Evolutionary conservation across 2,329 filamentous ascomycete genomes (phyloP).

Genomic region (Phialemoniopsis sp.): DNA sequence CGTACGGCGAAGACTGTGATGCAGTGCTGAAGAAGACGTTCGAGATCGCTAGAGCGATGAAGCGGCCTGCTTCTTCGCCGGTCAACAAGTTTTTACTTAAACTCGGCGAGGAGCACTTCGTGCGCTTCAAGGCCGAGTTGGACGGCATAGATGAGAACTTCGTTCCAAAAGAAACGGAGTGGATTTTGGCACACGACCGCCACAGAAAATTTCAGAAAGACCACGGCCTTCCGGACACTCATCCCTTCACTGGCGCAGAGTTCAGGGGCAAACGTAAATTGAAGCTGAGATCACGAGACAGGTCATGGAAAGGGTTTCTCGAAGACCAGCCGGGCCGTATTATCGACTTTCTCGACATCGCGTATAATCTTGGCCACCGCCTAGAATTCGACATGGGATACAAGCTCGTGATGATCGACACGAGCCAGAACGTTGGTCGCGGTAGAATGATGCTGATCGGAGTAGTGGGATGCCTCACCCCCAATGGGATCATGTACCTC

Average conservation of each 20-base stretch:
- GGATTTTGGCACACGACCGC: constrained; percentile 53
- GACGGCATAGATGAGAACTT: constrained; percentile 25
- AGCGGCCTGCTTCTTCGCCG: constrained; percentile 56
- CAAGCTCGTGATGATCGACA: constrained; percentile 50
- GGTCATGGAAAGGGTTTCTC: constrained; percentile 47
- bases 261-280: constrained; percentile 40
- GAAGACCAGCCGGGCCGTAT: constrained; percentile 52
- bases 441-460: constrained; percentile 42
- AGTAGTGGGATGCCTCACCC: constrained; percentile 64
- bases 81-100: constrained; percentile 58
- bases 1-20: constrained; percentile 18
- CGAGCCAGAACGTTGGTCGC: constrained; percentile 71
- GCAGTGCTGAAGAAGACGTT: constrained; percentile 35
- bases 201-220: constrained; percentile 52
- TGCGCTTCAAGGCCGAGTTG: constrained; percentile 44
- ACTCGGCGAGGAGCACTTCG: constrained; percentile 48
- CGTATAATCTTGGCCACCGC: constrained; percentile 43
- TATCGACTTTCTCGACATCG: constrained; percentile 63
- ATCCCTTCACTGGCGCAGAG: constrained; percentile 57
- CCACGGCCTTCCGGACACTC: constrained; percentile 44
- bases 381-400: constrained; percentile 46
- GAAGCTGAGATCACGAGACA: constrained; percentile 44
- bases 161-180: constrained; percentile 32
- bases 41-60: constrained; percentile 36
- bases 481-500: constrained; percentile 56